These are phyloP conservation scores for Setomelanomma holmii DNA, from an alignment of 2,329 filamentous ascomycete species.

Conservation along the genomic window DNA sequence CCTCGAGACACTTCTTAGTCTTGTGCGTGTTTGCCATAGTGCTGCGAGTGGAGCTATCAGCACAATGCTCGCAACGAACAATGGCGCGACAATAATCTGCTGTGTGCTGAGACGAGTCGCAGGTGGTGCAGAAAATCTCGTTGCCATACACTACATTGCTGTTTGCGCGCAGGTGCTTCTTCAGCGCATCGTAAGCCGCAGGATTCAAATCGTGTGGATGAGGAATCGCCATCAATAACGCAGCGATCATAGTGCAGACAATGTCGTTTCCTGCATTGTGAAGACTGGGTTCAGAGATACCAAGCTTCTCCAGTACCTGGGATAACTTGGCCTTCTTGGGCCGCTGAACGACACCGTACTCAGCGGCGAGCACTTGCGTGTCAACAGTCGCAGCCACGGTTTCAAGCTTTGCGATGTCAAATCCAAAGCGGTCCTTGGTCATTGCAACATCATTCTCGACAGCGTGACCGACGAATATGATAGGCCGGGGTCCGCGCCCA, in stretches of 20 bases:
- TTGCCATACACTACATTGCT: neutral
- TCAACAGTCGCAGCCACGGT: conserved; percentile 24
- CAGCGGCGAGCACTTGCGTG: conserved; percentile 22
- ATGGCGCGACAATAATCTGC: neutral
- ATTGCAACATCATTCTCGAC: conserved; percentile 19
- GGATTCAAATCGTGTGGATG: neutral
- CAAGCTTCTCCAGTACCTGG: conserved; percentile 3
- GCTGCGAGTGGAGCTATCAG: no score
- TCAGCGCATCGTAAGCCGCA: neutral
- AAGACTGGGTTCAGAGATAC: conserved; percentile 10
- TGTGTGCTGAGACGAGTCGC: neutral
- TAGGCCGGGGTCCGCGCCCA: conserved; percentile 1
- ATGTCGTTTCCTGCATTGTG: conserved; percentile 26
- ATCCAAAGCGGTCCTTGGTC: conserved; percentile 19
- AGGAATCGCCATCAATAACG: conserved; percentile 4
- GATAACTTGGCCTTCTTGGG: conserved; percentile 6
- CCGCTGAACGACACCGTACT: conserved; percentile 4
- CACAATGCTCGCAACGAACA: neutral
- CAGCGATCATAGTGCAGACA: conserved; percentile 14
- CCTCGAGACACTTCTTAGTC: neutral
- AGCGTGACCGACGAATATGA: conserved; percentile 33
- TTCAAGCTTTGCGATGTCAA: conserved; percentile 18
- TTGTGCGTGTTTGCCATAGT: neutral
- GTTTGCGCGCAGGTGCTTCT: neutral
- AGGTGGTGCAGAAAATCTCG: neutral